Evolutionary conservation across 2,329 filamentous ascomycete genomes (phyloP), one percentile per base, ranked within the genome.

Genomic region (Ceratocystis destructans): DNA sequence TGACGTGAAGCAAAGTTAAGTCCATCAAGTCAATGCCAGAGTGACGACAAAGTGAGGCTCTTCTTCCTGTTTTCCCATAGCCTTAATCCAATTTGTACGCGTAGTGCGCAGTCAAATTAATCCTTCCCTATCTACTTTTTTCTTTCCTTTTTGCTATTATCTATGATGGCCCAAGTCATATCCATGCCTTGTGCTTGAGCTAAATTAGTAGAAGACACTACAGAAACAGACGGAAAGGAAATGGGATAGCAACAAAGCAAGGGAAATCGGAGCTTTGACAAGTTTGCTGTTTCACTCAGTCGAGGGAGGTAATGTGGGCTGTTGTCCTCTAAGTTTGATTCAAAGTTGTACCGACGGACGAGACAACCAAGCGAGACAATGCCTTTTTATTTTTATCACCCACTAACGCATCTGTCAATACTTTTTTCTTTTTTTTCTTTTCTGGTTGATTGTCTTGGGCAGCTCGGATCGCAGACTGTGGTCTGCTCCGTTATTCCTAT

Each of bases 271-370:
- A 59, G 53, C 28, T 59, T 59, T 31, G 53, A n/a, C 25, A 59
- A 59, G 25, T 33, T 59, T 59, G 25, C 17, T 57, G 22, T 59
- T 59, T 59, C 53, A 59, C 53, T 59, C 15, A 59, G 25, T 59
- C 53, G 28, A 59, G 53, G 53, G 53, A 33, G 25, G 33, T 59
- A 37, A n/a, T 33, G 17, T 59, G 53, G 53, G 53, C 53, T 59
- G 28, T 59, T 25, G 28, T n/a, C 28, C 53, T 59, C 28, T 33
- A 59, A 37, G 53, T 31, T 33, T 59, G 53, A 31, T n/a, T n/a
- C 53, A 59, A 17, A 17, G 53, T 59, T 33, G 53, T 22, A 59
- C 53, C 28, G 53, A 33, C 33, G 53, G 28, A 33, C 53, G 53
- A 59, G 53, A 59, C 53, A 59, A 33, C n/a, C 25, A 31, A 33